A percentile compares a stretch with the other conserved stretches of the same genome.
Evolutionary conservation across 1,139 yeast species (phyloP).

Genomic region (Lodderomyces theae): DNA sequence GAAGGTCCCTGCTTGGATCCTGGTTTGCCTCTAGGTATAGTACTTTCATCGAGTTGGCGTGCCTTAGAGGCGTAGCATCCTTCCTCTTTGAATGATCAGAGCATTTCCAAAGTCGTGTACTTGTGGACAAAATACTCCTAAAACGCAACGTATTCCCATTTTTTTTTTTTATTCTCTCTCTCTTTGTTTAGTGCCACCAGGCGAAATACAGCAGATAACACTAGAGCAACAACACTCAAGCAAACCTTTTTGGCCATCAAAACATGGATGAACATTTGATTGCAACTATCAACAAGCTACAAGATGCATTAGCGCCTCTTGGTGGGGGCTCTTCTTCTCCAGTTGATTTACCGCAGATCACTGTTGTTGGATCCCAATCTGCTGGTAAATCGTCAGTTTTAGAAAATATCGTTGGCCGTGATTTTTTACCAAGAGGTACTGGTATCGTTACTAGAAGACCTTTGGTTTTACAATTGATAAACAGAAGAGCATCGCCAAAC

Average conservation of each 20-base stretch:
- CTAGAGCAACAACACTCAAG: too few relatives aligned
- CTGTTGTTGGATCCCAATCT: slow-evolving; percentile 95
- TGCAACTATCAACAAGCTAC: slow-evolving; percentile 86
- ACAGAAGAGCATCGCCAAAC: slow-evolving; percentile 49
- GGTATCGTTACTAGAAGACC: slow-evolving; percentile 97
- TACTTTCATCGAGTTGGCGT: too few relatives aligned
- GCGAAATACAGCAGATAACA: not conserved
- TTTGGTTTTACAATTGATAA: slow-evolving; percentile 75
- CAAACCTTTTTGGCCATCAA: too few relatives aligned
- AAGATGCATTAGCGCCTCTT: slow-evolving; percentile 90
- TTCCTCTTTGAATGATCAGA: not conserved
- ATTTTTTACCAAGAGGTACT: slow-evolving; percentile 91
- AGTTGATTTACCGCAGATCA: slow-evolving; percentile 91
- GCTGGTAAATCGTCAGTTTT: slow-evolving; percentile 92
- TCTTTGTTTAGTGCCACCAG: slow-evolving; percentile 1
- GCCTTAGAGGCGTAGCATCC: not conserved
- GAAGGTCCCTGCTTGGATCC: too few relatives aligned
- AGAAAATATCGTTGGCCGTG: slow-evolving; percentile 93
- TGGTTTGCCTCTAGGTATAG: too few relatives aligned
- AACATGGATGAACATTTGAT: slow-evolving; percentile 94
- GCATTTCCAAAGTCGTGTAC: slow-evolving; percentile 5
- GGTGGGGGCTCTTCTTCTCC: slow-evolving; percentile 86
- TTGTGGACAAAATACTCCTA: not conserved
- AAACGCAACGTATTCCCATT: not conserved
- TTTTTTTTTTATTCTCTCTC: too few relatives aligned